Evolutionary conservation across 2,329 filamentous ascomycete genomes (phyloP).

Genomic region (Cordyceps cateniannulata): DNA sequence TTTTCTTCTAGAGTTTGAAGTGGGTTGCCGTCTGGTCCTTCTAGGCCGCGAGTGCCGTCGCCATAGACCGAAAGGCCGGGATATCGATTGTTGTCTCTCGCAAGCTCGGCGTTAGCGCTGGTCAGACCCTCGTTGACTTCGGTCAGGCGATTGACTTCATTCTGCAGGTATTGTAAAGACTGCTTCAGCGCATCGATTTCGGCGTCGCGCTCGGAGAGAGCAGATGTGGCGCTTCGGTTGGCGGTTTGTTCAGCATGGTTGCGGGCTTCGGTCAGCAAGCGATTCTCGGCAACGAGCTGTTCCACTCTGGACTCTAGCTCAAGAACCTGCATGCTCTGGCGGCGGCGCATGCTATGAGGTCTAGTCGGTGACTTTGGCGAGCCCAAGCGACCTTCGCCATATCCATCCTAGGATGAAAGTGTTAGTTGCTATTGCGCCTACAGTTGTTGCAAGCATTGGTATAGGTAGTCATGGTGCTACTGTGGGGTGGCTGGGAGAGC

Average conservation of each 20-base stretch:
- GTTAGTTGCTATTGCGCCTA: constrained; percentile 16
- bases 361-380: constrained; percentile 89
- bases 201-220: constrained; percentile 73
- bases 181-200: constrained; percentile 79
- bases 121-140: constrained; percentile 77
- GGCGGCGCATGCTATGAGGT: constrained; percentile 91
- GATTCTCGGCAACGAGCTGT: constrained; percentile 79
- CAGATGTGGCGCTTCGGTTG: constrained; percentile 59
- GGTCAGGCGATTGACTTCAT: constrained; percentile 72
- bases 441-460: background rate
- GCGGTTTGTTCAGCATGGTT: constrained; percentile 60
- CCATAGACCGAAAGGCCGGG: constrained; percentile 59
- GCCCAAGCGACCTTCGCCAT: constrained; percentile 77
- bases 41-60: constrained; percentile 61
- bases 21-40: constrained; percentile 56
- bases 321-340: constrained; percentile 94
- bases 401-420: constrained; percentile 65
- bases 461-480: background rate
- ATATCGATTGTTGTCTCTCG: constrained; percentile 68
- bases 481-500: constrained; percentile 4
- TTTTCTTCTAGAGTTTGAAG: constrained; percentile 67
- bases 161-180: constrained; percentile 71
- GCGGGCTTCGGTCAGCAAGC: constrained; percentile 67
- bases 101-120: constrained; percentile 70
- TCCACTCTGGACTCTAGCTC: constrained; percentile 85